Percentiles rank a stretch among this genome's conserved stretches.
Conservation (phyloP, 1,284 basidiomycete genomes). For the Albatrellus sp. region DNA sequence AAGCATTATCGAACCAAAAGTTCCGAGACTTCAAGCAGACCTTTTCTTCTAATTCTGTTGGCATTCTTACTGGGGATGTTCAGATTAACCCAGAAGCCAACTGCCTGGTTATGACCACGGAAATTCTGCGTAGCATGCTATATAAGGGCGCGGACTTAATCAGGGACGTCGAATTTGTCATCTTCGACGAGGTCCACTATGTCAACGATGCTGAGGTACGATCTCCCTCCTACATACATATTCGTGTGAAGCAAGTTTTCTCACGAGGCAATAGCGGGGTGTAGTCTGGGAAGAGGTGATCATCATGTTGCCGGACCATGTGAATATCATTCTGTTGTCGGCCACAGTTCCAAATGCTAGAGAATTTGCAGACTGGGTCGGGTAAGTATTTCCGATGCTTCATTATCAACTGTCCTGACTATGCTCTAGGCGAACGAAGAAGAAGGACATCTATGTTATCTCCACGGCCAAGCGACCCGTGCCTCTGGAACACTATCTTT, state of each 20-base stretch:
- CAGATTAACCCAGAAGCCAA: constrained; percentile 98
- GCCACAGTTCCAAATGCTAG: constrained; percentile 98
- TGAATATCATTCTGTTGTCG: constrained; percentile 92
- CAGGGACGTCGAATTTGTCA: constrained; percentile 97
- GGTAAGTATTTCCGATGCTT: constrained; percentile 41
- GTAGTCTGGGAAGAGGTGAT: constrained; percentile 99
- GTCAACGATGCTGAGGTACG: constrained; percentile 96
- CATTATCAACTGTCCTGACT: constrained; percentile 2
- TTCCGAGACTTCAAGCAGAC: constrained; percentile 98
- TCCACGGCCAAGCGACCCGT: constrained; percentile 95
- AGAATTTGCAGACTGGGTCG: constrained; percentile 99
- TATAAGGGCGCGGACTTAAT: constrained; percentile 99
- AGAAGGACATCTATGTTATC: constrained; percentile 99
- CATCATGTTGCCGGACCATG: constrained; percentile 96
- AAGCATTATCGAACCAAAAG: constrained; percentile 98
- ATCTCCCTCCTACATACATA: too few species aligned
- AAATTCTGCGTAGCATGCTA: constrained; percentile 96
- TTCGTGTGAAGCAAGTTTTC: too few species aligned
- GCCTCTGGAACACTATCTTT: constrained; percentile 94
- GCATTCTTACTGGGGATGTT: constrained; percentile 97
- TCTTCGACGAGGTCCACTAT: constrained; percentile 99
- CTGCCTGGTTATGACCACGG: constrained; percentile 98
- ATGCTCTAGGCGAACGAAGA: constrained; percentile 79
- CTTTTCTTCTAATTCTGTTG: constrained; percentile 85
- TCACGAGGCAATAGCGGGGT: constrained; percentile 52